Conservation (phyloP, 2,329 filamentous ascomycete genomes). For the Neofusicoccum kwambonambiense region DNA sequence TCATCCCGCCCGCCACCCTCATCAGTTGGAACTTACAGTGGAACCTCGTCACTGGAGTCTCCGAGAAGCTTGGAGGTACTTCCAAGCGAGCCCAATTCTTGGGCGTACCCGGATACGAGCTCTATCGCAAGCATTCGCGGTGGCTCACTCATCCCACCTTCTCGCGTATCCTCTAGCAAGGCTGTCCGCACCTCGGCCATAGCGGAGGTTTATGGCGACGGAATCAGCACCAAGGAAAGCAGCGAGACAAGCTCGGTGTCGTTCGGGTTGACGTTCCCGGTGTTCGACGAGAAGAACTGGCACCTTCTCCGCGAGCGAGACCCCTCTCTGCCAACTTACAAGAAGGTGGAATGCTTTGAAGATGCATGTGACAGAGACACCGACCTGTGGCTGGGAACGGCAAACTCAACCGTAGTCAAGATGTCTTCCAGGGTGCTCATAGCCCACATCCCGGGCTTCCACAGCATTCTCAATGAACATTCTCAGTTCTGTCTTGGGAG, state of each 20-base stretch:
- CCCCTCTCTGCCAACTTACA: background rate
- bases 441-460: background rate
- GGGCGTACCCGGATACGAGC: background rate
- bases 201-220: background rate
- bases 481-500: background rate
- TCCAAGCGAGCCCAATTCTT: rapidly evolving
- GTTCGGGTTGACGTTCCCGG: background rate
- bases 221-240: background rate
- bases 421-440: background rate
- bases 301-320: background rate
- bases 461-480: background rate
- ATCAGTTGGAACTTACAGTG: no score
- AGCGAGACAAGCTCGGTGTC: background rate
- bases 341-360: background rate
- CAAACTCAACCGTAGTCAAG: background rate
- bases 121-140: background rate
- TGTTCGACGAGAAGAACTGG: background rate
- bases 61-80: no score
- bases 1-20: no score
- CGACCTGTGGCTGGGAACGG: background rate
- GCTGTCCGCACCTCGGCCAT: no score
- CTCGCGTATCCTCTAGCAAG: no score
- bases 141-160: background rate
- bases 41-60: no score
- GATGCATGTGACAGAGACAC: background rate